phyloP scores from a whole-genome alignment of 2,329 filamentous ascomycete genomes.

The Paramyrothecium roridum region DNA sequence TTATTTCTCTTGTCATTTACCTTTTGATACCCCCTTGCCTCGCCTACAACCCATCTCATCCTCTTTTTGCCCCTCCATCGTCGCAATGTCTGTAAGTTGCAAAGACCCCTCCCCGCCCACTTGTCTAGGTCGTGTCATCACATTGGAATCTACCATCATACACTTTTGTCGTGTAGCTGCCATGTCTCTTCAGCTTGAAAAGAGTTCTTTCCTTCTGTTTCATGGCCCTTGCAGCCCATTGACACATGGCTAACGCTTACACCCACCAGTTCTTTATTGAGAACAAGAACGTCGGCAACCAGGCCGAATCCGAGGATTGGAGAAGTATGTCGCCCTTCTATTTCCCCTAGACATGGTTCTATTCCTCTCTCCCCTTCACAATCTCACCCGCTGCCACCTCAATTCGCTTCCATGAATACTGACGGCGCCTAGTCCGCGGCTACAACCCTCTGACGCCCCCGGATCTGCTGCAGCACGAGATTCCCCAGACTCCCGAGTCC shows the following conservation, averaged over 20 bases:
- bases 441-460: conserved; percentile 93
- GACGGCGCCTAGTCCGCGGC: conserved; percentile 62
- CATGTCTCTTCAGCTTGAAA: too few relatives aligned
- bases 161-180: too few relatives aligned
- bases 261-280: conserved; percentile 63
- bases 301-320: conserved; percentile 73
- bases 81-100: background rate
- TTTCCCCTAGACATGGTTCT: too few relatives aligned
- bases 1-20: background rate
- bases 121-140: too few relatives aligned
- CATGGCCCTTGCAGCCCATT: background rate
- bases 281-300: conserved; percentile 77
- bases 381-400: background rate
- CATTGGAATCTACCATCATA: too few relatives aligned
- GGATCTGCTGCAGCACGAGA: conserved; percentile 92
- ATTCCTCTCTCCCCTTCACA: background rate
- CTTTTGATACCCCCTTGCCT: background rate
- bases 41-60: background rate
- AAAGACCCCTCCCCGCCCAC: too few relatives aligned
- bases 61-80: background rate
- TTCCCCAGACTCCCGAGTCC: conserved; percentile 57
- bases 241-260: background rate
- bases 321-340: conserved; percentile 58
- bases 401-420: conserved; percentile 9
- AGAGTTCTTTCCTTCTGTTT: background rate